Evolutionary conservation across 768 basidiomycete species (phyloP), one percentile per base, ranked within the genome.

Genomic region (Pleurotus tuber-regium): DNA sequence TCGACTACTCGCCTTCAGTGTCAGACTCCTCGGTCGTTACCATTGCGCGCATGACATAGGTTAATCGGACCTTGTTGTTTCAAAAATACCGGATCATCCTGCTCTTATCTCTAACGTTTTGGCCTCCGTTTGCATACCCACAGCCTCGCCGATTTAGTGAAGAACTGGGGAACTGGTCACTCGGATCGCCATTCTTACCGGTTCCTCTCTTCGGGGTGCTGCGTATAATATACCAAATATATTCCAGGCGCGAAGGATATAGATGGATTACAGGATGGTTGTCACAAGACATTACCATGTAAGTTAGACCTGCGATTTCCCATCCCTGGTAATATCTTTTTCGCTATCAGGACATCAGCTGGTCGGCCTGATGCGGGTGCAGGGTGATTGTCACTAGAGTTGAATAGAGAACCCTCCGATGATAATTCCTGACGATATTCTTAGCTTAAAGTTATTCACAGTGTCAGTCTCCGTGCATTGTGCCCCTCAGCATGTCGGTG

Each of bases 51-150:
- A 44, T 44, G 43, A 44, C 43, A 44, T 44, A 28, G 25, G 24
- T 44, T 25, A 28, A 19, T 18, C 46, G 46, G 46, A 48, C 46
- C 46, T 36, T 48, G 24, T 48, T 33, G 16, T 30, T 38, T 36
- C 46, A 48, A 35, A 48, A 48, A 48, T 48, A 33, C 46, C 46
- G 46, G 46, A 48, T 48, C 46, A 48, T 48, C 23, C 14, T 16
- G 14, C n/a, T 35, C 46, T 48, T 48, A 48, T 48, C 46, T 48
- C 9, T 42, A 25, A 4, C 41, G 18, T 30, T 24, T 21, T 35
- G 29, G 31, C 30, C 35, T 33, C 19, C 25, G 19, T 11, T n/a
- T 25, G 11, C 31, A 35, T 33, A 35, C 31, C 31, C 9, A 35
- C 46, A 35, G 18, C 31, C 21, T 19, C 16, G 23, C 19, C 46